Base-by-base conservation (phyloP, 805 yeast genomes). In the Zygosaccharomyces lentus region DNA sequence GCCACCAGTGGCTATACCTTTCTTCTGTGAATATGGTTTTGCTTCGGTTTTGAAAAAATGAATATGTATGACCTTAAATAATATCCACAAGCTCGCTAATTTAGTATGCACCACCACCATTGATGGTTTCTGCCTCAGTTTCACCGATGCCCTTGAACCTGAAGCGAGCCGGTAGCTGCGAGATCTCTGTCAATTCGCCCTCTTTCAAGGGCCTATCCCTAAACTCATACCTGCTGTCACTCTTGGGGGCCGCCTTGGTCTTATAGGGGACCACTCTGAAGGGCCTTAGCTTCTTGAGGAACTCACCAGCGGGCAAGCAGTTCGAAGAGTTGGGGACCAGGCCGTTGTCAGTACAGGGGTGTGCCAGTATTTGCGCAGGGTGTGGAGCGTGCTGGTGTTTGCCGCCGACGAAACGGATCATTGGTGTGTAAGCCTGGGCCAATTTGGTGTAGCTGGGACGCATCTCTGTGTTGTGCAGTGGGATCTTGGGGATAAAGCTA, bases 351-450 rank as follows among this genome's bases (percentile, higher is more conserved):
- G 67, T 39, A 48, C 64, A 62, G 4, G 66, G 64, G 41, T 64
- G 67, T 12, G 59, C 45, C 13, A 40, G 41, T 2, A 52, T 43
- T 25, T 46, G 49, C 1, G 35, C 38, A n/a, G 47, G 23, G 70
- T 81, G 73, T 54, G 71, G 66, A n/a, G 43, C 35, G 47, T 70
- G 63, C 25, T 71, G 61, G 64, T 82, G 87, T 41, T 88, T 83
- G 38, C 89, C 89, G 34, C 97, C 96, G 38, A 88, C 77, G 62
- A 91, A 91, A 61, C 83, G 84, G 69, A 91, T 91, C 65, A 81
- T 72, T 12, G 95, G 96, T 19, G 75, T 72, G 61, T 78, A 75
- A 23, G 52, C 47, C 51, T 53, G 47, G 24, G 62, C 59, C 30
- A 61, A 41, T 38, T 44, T 55, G 2, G 43, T 44, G n/a, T 45